Conservation (phyloP, 306 rosid species). For the Dryas drummondii region DNA sequence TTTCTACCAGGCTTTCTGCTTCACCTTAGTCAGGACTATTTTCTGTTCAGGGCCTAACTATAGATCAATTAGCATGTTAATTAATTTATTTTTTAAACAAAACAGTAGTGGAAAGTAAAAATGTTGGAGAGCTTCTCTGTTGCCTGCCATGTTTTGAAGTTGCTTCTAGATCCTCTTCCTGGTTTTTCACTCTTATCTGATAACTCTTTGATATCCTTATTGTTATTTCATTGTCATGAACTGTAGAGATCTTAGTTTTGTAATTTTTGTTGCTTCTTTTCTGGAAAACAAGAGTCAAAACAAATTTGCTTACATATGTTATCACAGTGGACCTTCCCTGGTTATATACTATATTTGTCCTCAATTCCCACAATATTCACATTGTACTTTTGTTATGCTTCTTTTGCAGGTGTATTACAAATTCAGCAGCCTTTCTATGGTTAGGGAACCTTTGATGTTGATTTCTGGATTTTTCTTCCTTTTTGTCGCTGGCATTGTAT, state of each 20-base stretch:
- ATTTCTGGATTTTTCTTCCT: slow-evolving; percentile 78
- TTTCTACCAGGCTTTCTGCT: not conserved
- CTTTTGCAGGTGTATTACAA: slow-evolving; percentile 86
- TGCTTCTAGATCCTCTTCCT: not conserved
- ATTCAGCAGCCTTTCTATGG: slow-evolving; percentile 86
- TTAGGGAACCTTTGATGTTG: slow-evolving; percentile 88
- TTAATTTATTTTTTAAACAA: too few species aligned
- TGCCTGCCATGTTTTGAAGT: not conserved
- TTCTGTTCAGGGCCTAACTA: not conserved
- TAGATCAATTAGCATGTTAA: not conserved
- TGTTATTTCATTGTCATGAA: not conserved
- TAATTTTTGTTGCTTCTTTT: not conserved
- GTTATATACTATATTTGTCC: not conserved
- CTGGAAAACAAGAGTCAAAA: not conserved
- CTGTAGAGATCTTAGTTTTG: too few species aligned
- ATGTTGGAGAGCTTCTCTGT: not conserved
- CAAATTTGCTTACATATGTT: not conserved
- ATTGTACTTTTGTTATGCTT: slow-evolving; percentile 16
- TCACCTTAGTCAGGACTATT: not conserved
- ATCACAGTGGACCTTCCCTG: not conserved
- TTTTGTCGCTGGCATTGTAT: slow-evolving; percentile 71
- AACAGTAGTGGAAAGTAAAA: not conserved
- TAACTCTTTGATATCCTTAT: not conserved
- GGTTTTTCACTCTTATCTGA: not conserved
- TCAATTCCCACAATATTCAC: slow-evolving; percentile 4